phyloP scores from a whole-genome alignment of 106 monocot species.

The Platanthera guangdongensis region DNA sequence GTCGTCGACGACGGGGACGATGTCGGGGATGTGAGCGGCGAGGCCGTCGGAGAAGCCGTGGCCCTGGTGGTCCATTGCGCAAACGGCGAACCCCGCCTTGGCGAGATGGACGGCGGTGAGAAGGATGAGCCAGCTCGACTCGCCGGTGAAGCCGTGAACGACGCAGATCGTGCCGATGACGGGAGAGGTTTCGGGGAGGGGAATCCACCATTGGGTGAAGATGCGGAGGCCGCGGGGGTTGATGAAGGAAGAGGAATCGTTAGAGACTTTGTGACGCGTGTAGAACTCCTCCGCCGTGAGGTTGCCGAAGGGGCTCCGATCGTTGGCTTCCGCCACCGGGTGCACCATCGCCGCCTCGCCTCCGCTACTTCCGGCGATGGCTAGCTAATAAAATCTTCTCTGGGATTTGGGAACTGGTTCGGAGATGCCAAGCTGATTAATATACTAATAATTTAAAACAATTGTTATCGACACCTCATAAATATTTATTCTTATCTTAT shows the following conservation, averaged over 20 bases:
- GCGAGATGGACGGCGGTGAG: constrained; percentile 74
- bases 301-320: constrained; percentile 55
- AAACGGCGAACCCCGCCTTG: constrained; percentile 65
- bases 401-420: no score
- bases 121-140: constrained; percentile 74
- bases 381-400: no score
- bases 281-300: constrained; percentile 71
- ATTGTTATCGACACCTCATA: no score
- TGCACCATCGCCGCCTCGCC: constrained; percentile 29
- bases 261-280: constrained; percentile 50
- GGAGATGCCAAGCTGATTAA: no score
- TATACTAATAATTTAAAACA: no score
- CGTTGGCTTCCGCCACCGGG: constrained; percentile 71
- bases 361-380: no score
- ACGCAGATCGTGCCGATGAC: constrained; percentile 41
- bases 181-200: constrained; percentile 11
- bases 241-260: constrained; percentile 65
- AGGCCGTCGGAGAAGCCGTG: constrained; percentile 96
- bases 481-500: no score
- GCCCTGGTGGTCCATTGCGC: constrained; percentile 84
- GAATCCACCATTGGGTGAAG: constrained; percentile 81
- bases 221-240: constrained; percentile 63
- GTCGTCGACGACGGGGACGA: constrained; percentile 64
- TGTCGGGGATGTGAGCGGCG: constrained; percentile 62
- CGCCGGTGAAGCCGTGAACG: constrained; percentile 75